Evolutionary conservation across 768 basidiomycete species (phyloP).

Genomic region (Hypholoma sublateritium): DNA sequence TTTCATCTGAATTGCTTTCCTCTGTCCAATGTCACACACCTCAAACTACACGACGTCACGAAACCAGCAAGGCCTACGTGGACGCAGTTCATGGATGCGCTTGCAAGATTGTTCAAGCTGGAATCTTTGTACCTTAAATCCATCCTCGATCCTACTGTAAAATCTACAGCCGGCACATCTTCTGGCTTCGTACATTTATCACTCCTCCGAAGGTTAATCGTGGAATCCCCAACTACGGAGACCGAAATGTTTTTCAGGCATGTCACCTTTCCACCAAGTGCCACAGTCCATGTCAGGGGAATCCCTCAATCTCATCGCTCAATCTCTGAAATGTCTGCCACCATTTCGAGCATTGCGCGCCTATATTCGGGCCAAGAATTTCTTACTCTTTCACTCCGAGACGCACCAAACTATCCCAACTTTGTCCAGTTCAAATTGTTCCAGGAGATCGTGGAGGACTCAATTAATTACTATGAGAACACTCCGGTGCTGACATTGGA

Average conservation of each 20-base stretch:
- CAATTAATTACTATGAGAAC: not conserved
- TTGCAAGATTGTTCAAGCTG: conserved; percentile 3
- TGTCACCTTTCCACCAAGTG: conserved; percentile 4
- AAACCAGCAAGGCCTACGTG: conserved; percentile 24
- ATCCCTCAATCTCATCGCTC: not conserved
- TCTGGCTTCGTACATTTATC: not conserved
- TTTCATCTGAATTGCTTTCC: conserved; percentile 36
- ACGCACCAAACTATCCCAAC: not conserved
- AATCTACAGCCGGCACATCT: not conserved
- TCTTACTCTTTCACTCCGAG: not conserved
- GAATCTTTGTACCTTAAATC: not conserved
- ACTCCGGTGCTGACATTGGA: not conserved
- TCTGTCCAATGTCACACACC: conserved; percentile 33
- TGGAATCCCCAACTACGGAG: not conserved
- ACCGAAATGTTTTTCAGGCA: not conserved
- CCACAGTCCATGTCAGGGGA: conserved; percentile 1
- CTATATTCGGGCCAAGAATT: not conserved
- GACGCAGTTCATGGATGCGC: conserved; percentile 24
- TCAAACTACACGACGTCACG: conserved; percentile 32
- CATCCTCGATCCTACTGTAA: not conserved
- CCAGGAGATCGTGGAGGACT: not conserved
- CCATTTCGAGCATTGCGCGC: not conserved
- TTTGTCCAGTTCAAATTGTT: not conserved
- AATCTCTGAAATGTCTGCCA: not conserved
- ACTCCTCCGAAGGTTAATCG: not conserved